Evolutionary conservation across 192 early-diverging fungal species (phyloP).

Genomic region (Coemansia pectinata): DNA sequence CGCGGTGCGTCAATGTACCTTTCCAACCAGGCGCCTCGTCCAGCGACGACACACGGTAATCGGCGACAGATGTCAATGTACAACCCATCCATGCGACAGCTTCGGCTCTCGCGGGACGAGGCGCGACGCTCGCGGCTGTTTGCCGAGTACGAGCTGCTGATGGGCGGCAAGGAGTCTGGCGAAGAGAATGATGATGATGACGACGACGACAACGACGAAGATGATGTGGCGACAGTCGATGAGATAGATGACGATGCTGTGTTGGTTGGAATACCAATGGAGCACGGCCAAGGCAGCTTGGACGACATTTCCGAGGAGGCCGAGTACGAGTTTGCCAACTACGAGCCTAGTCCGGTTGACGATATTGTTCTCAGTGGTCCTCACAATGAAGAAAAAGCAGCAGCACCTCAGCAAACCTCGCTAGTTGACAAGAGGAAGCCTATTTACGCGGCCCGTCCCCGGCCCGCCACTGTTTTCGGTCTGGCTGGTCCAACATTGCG

Average conservation of each 20-base stretch:
- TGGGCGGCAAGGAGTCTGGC: conserved; percentile 26
- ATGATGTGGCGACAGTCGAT: background rate
- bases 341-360: conserved; percentile 14
- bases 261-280: background rate
- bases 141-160: conserved; percentile 50
- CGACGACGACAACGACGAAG: conserved; percentile 10
- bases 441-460: conserved; percentile 1
- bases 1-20: conserved; percentile 27
- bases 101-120: conserved; percentile 51
- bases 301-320: conserved; percentile 28
- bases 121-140: conserved; percentile 42
- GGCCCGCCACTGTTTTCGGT: conserved; percentile 13
- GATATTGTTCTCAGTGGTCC: background rate
- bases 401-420: background rate
- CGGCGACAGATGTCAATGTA: conserved; percentile 42
- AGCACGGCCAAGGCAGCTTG: conserved; percentile 7
- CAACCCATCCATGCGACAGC: conserved; percentile 20
- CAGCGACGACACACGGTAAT: background rate
- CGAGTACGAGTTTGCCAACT: conserved; percentile 19
- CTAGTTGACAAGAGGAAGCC: conserved; percentile 12
- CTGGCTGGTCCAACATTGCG: background rate
- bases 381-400: background rate
- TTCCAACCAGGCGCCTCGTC: conserved; percentile 8
- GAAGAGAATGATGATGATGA: conserved; percentile 33
- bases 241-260: conserved; percentile 2